Evolutionary conservation across 208 protist genomes (phyloP).

Genomic region (Leptomonas pyrrhocoris): DNA sequence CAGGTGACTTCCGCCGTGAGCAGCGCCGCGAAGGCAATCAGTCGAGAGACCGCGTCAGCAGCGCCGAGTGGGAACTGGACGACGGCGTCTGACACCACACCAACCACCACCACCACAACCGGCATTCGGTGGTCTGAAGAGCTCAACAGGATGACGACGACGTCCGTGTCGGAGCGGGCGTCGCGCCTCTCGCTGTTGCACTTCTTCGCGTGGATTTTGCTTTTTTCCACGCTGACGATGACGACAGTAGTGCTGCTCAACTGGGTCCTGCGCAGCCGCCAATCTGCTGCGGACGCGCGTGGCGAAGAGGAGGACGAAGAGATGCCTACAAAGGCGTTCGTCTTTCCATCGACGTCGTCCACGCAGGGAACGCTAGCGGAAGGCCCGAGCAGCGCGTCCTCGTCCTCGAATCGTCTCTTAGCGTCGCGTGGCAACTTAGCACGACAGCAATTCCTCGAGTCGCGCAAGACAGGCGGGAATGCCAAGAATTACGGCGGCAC

Average conservation of each 20-base stretch:
- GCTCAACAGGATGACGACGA: slow-evolving; percentile 16
- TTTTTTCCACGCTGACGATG: slow-evolving; percentile 46
- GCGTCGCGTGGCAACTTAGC: slow-evolving; percentile 58
- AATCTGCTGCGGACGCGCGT: slow-evolving; percentile 17
- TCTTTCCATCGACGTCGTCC: background rate
- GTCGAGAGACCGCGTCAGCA: background rate
- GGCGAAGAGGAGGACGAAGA: slow-evolving; percentile 29
- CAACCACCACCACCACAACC: background rate
- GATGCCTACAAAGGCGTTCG: slow-evolving; percentile 20
- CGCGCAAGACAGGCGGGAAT: slow-evolving; percentile 32
- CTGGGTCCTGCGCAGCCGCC: slow-evolving; percentile 45
- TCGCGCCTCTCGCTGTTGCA: slow-evolving; percentile 30
- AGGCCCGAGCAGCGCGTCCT: slow-evolving; percentile 7
- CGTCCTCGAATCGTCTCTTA: slow-evolving; percentile 28
- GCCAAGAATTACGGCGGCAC: slow-evolving; percentile 29
- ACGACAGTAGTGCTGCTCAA: slow-evolving; percentile 49
- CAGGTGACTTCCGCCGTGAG: background rate
- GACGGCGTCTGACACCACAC: too few species aligned
- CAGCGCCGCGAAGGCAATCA: background rate
- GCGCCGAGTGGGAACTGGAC: too few species aligned
- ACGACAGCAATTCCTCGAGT: slow-evolving; percentile 71
- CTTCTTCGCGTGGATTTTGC: slow-evolving; percentile 39
- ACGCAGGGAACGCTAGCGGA: slow-evolving; percentile 5
- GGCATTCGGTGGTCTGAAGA: slow-evolving; percentile 5
- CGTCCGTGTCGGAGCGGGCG: slow-evolving; percentile 25